Percentiles rank a stretch among this genome's conserved stretches.
These are phyloP conservation scores for Graphilbum ipis-grandicollis DNA, from an alignment of 2,329 filamentous ascomycete genomes.

Conservation along the genomic window DNA sequence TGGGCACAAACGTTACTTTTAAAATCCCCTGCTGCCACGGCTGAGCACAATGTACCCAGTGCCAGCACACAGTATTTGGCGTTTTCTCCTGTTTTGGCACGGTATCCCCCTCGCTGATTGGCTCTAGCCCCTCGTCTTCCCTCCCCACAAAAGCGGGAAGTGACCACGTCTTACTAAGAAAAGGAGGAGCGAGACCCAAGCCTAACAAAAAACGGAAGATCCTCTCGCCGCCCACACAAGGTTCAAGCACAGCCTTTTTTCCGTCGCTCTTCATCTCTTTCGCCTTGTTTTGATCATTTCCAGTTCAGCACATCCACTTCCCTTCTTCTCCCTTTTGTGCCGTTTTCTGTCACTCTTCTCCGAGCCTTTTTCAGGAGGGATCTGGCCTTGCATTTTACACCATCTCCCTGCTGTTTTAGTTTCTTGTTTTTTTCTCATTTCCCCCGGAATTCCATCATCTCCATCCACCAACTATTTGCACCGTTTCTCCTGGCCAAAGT, in stretches of 20 bases:
- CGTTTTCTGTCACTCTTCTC: not conserved
- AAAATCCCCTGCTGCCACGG: too few species aligned
- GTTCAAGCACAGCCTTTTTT: slow-evolving; percentile 14
- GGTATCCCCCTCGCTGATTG: not conserved
- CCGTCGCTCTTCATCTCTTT: slow-evolving; percentile 6
- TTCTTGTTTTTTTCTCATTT: too few species aligned
- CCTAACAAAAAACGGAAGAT: not conserved
- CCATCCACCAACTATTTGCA: too few species aligned
- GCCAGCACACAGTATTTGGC: too few species aligned
- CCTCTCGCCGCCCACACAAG: slow-evolving; percentile 7
- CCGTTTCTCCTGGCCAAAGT: too few species aligned
- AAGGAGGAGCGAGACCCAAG: not conserved
- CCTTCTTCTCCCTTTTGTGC: slow-evolving; percentile 2
- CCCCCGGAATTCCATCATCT: too few species aligned
- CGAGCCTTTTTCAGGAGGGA: not conserved
- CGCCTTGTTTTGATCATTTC: slow-evolving; percentile 1
- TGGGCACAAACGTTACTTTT: too few species aligned
- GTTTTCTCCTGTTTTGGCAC: too few species aligned
- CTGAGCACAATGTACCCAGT: too few species aligned
- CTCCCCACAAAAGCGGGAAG: not conserved
- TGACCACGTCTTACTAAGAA: not conserved
- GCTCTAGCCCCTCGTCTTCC: slow-evolving; percentile 3
- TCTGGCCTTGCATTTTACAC: too few species aligned
- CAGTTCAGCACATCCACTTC: not conserved
- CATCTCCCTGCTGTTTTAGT: too few species aligned